Conservation (phyloP, 1,284 basidiomycete species). For the Cutaneotrichosporon daszewskae region DNA sequence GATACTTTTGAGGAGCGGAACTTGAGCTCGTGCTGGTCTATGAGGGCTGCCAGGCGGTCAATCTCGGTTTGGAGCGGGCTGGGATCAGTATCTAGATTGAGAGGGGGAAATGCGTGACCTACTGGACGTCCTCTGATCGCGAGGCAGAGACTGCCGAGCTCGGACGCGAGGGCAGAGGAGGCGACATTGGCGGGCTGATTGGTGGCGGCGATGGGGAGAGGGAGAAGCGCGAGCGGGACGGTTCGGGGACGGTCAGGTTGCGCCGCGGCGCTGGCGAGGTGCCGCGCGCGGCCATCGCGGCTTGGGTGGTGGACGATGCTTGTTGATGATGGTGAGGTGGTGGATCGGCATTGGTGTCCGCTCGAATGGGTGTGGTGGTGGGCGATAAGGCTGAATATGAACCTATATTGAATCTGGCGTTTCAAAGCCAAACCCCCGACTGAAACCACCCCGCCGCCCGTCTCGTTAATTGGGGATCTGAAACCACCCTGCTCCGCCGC, state of each 20-base stretch:
- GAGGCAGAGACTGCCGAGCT: neutral
- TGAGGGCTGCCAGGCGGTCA: constrained; percentile 26
- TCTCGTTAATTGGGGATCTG: too few relatives aligned
- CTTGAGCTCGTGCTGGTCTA: constrained; percentile 37
- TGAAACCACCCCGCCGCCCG: too few relatives aligned
- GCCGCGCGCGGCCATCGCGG: too few relatives aligned
- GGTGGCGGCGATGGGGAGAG: neutral
- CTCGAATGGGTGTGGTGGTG: too few relatives aligned
- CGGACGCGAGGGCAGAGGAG: neutral
- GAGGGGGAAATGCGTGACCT: neutral
- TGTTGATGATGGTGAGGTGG: too few relatives aligned
- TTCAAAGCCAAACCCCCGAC: too few relatives aligned
- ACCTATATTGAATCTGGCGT: too few relatives aligned
- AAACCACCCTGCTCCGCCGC: too few relatives aligned
- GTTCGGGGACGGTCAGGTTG: neutral
- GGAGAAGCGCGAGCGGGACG: neutral
- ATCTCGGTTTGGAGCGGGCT: constrained; percentile 37
- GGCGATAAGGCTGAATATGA: too few relatives aligned
- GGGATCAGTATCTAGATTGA: neutral
- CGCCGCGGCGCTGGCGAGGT: too few relatives aligned
- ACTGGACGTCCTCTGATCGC: neutral
- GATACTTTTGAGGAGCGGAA: constrained; percentile 36
- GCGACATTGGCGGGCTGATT: neutral
- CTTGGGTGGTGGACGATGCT: too few relatives aligned
- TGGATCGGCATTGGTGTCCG: too few relatives aligned